phyloP scores from a whole-genome alignment of 2,329 filamentous ascomycete genomes.

The Venturia nashicola region DNA sequence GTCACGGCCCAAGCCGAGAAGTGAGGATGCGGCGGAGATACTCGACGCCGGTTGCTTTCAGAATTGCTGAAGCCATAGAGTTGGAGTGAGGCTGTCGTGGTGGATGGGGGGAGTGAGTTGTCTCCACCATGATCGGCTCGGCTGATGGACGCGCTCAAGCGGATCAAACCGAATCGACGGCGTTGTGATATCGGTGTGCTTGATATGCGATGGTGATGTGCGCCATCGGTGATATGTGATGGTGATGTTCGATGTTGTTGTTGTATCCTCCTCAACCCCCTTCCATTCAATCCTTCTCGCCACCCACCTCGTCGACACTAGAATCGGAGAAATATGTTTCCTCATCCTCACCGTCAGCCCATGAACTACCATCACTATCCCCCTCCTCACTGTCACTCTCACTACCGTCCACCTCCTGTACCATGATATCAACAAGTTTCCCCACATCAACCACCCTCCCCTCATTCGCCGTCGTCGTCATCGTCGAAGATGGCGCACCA shows the following conservation, averaged over 20 bases:
- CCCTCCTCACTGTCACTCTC: not conserved
- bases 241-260: not conserved
- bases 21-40: not conserved
- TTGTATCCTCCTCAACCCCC: not conserved
- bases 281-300: not conserved
- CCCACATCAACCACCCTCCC: not conserved
- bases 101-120: not conserved
- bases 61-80: not conserved
- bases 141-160: not conserved
- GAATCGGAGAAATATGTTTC: not conserved
- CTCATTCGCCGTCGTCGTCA: not conserved
- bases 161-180: not conserved
- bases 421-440: not conserved
- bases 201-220: not conserved
- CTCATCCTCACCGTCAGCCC: not conserved
- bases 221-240: not conserved
- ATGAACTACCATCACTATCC: slow-evolving; percentile 1
- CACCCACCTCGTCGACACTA: not conserved
- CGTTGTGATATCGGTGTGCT: not conserved
- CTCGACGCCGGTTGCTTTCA: not conserved
- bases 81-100: not conserved
- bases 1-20: too few relatives aligned
- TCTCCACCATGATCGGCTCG: not conserved
- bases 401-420: not conserved
- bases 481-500: not conserved